Evolutionary conservation across 2,329 filamentous ascomycete species (phyloP), one percentile per base, ranked within the genome.

Genomic region (Microdochium trichocladiopsis): DNA sequence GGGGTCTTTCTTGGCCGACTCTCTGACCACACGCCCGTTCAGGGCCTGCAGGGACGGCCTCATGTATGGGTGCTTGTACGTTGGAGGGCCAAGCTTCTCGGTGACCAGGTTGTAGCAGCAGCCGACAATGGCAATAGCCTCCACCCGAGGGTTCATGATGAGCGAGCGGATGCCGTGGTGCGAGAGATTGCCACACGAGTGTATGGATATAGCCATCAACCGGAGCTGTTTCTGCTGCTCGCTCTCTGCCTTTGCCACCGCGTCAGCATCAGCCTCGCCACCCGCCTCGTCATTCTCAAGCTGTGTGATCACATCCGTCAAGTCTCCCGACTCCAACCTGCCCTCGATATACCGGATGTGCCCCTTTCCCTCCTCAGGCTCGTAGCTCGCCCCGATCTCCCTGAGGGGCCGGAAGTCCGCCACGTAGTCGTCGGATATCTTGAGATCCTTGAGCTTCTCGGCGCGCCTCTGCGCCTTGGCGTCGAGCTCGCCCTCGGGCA

Each of bases 81-180:
- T 91, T 18, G 90, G 87, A 2, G 91, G 89, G 0, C 90, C 89
- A 12, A 96, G 80, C 53, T 89, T 84, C 70, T 97, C 94, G 0
- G 93, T 96, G 60, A 97, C 74, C 5, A 97, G 82, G 62, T 99
- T 99, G 77, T 99, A 97, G 76, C 94, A 99, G 74, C 94, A 99
- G 48, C 94, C 94, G 55, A 99, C 90, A 65, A 99, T 92, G 53
- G 93, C 93, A 22, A 97, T 87, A n/a, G 91, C 90, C 28, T 84
- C 83, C 52, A 97, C 92, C 4, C 84, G 81, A 0, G 88, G 86
- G 64, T 96, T 97, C 53, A 95, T 72, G 2, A 92, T 71, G 21
- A 99, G 79, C 1, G 93, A 95, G 14, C 90, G 85, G 53, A 99
- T 86, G 10, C 89, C 94, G 65, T 95, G 92, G 68, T 99, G 94